Evolutionary conservation across 2,329 filamentous ascomycete species (phyloP), one percentile per base, ranked within the genome.

Genomic region (Coleophoma cylindrospora): DNA sequence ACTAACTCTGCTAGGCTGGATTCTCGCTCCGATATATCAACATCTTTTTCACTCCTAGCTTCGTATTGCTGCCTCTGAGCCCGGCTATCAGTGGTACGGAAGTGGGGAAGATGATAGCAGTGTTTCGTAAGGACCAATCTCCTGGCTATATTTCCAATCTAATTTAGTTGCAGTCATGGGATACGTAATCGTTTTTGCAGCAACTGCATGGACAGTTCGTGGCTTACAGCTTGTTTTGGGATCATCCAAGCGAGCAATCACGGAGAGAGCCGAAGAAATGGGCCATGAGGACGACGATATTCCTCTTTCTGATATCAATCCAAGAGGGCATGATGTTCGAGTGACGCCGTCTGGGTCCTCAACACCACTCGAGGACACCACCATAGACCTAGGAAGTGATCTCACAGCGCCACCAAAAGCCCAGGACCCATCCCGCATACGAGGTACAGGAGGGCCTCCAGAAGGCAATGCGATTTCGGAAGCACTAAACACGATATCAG

Each of bases 21-120:
- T 83, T 79, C 73, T 73, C 77, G 6, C 66, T 83, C 22, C 71
- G 74, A 40, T 83, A 79, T 70, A 81, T 83, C 57, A 80, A 75
- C 50, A 66, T 82, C 46, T 74, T 80, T 56, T 83, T 83, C 57
- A 79, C 75, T 3, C 80, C 79, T 43, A 64, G 61, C 0, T 84
- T 84, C 65, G 72, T 83, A 8, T 68, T 81, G 27, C 66, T 84
- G 1, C 79, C 80, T 7, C 67, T 84, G 2, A 81, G 78, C 55
- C 73, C 77, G 1, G 56, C 72, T 0, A 78, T 83, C 15, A 71
- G 76, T 17, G 72, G 73, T 2, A 57, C 70, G 0, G 80, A 84
- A 57, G 76, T 83, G 12, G 70, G 72, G 37, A 81, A 81, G 59
- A 80, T 83, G 38, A 79, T 83, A 53, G 76, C 69, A 21, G 75